A percentile compares a stretch with the other conserved stretches of the same genome.
These are phyloP conservation scores for Boletus pseudo-olivaceus DNA, from an alignment of 768 basidiomycete species.

Conservation along the genomic window DNA sequence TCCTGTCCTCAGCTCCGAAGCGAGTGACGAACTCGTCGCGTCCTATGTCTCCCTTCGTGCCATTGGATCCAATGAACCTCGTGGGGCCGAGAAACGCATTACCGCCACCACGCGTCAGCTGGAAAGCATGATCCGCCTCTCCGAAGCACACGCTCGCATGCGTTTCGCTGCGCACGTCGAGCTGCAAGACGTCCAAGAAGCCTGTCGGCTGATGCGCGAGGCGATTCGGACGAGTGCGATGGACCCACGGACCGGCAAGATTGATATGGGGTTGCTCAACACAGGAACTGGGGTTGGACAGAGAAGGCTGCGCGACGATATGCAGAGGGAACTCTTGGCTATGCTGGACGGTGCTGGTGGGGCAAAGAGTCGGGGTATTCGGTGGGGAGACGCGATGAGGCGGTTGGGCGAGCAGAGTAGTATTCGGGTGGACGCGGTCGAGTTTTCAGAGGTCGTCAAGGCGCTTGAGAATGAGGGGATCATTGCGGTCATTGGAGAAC, in stretches of 20 bases:
- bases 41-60: conserved; percentile 94
- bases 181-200: conserved; percentile 83
- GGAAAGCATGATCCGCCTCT: conserved; percentile 94
- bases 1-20: conserved; percentile 82
- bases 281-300: conserved; percentile 90
- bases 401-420: conserved; percentile 80
- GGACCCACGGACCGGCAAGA: conserved; percentile 95
- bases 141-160: conserved; percentile 97
- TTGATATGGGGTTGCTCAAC: conserved; percentile 93
- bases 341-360: conserved; percentile 54
- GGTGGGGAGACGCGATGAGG: conserved; percentile 82
- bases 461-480: conserved; percentile 81
- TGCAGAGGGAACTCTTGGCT: conserved; percentile 74
- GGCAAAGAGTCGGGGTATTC: conserved; percentile 55
- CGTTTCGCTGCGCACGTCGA: conserved; percentile 87
- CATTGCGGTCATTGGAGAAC: conserved; percentile 82
- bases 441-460: conserved; percentile 79
- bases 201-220: conserved; percentile 92
- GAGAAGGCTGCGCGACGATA: conserved; percentile 82
- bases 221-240: conserved; percentile 93
- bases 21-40: conserved; percentile 76
- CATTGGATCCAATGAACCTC: conserved; percentile 80
- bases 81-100: conserved; percentile 87
- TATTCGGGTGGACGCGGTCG: conserved; percentile 70
- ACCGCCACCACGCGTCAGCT: conserved; percentile 97